Conservation (phyloP, 1,284 basidiomycete species). For the Retiboletus flavoniger region DNA sequence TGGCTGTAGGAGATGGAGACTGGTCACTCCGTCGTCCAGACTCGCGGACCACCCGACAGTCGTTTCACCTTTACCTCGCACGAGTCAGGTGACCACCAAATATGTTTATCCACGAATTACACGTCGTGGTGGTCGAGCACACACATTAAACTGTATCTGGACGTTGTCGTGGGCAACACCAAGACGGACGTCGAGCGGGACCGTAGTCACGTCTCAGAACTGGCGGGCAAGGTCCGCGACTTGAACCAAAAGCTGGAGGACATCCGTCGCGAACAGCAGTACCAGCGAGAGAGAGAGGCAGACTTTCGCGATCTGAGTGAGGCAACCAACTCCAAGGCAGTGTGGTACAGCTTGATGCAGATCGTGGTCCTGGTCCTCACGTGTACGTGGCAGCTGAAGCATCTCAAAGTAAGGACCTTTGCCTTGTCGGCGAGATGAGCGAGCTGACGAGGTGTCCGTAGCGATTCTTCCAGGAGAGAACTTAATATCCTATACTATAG, state of each 20-base stretch:
- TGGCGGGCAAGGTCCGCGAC: slow-evolving; percentile 85
- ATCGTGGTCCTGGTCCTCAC: slow-evolving; percentile 82
- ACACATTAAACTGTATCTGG: slow-evolving; percentile 93
- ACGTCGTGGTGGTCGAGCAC: slow-evolving; percentile 82
- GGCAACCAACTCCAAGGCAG: slow-evolving; percentile 81
- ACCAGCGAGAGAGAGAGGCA: slow-evolving; percentile 94
- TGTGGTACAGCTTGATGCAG: slow-evolving; percentile 92
- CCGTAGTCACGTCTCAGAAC: slow-evolving; percentile 81
- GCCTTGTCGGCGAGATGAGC: neutral
- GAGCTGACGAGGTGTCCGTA: slow-evolving; percentile 33
- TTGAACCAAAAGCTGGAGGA: slow-evolving; percentile 92
- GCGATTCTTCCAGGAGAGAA: slow-evolving; percentile 89
- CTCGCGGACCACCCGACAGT: slow-evolving; percentile 85
- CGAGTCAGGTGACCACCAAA: slow-evolving; percentile 94
- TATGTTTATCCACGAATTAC: slow-evolving; percentile 91
- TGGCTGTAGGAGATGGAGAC: slow-evolving; percentile 70
- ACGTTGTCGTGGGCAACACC: slow-evolving; percentile 88
- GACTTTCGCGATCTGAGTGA: slow-evolving; percentile 90
- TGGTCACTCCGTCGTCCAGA: slow-evolving; percentile 78
- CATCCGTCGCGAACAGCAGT: slow-evolving; percentile 94
- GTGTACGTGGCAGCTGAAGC: slow-evolving; percentile 90
- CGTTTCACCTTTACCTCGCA: slow-evolving; percentile 98
- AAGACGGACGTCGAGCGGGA: slow-evolving; percentile 82
- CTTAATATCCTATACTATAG: slow-evolving; percentile 53
- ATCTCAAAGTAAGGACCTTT: slow-evolving; percentile 71